Evolutionary conservation across 192 early-diverging fungal genomes (phyloP).

Genomic region (Coemansia umbellata): DNA sequence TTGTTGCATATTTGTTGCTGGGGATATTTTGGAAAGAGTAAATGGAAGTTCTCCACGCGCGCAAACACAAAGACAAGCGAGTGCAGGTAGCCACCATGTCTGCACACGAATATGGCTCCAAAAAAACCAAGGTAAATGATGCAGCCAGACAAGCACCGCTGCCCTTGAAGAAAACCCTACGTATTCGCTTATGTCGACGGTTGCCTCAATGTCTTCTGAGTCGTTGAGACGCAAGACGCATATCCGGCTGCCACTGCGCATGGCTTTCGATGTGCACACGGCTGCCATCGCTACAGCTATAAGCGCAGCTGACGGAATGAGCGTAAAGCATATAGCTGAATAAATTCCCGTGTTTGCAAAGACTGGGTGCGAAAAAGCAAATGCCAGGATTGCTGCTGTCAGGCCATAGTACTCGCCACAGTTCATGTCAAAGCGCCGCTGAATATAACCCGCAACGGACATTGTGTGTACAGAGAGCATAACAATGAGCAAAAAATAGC

Average conservation of each 20-base stretch:
- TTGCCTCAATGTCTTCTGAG: slow-evolving; percentile 9
- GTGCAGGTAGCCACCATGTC: slow-evolving; percentile 3
- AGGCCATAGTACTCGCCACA: slow-evolving; percentile 29
- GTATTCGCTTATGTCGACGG: slow-evolving; percentile 12
- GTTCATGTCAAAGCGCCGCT: slow-evolving; percentile 5
- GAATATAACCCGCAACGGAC: slow-evolving; percentile 10
- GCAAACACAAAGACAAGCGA: slow-evolving; percentile 9
- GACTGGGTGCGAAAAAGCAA: slow-evolving; percentile 8
- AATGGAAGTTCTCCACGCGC: slow-evolving; percentile 17
- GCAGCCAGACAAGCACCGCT: slow-evolving; percentile 8
- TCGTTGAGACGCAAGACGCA: slow-evolving; percentile 8
- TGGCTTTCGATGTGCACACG: neutral
- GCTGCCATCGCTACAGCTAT: slow-evolving; percentile 4
- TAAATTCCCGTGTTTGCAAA: slow-evolving; percentile 1
- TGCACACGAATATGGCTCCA: slow-evolving; percentile 10
- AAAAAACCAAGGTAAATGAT: slow-evolving; percentile 23
- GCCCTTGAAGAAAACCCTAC: slow-evolving; percentile 3
- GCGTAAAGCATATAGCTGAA: neutral
- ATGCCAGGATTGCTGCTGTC: slow-evolving; percentile 12
- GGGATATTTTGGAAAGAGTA: slow-evolving; percentile 13
- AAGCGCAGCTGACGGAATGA: slow-evolving; percentile 11
- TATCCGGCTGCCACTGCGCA: neutral
- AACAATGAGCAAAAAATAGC: slow-evolving; percentile 12
- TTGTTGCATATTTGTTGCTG: slow-evolving; percentile 14
- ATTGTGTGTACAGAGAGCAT: slow-evolving; percentile 21